Conservation (phyloP, 768 basidiomycete genomes). For the Hydnomerulius pinastri region DNA sequence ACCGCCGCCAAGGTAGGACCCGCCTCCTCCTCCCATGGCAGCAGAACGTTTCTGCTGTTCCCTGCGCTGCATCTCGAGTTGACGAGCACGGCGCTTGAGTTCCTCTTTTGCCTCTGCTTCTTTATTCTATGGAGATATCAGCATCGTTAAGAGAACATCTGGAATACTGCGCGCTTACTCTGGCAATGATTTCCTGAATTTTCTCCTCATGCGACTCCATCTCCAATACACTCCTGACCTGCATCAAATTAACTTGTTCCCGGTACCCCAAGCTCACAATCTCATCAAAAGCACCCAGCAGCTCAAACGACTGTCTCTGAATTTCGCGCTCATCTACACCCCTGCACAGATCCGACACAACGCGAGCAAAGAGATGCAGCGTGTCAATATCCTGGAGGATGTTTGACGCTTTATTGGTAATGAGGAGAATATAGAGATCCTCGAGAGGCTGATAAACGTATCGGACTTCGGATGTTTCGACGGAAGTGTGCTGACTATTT, state of each 20-base stretch:
- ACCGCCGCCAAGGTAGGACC: conserved; percentile 67
- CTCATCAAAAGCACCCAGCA: conserved; percentile 96
- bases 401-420: conserved; percentile 99
- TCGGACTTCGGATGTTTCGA: conserved; percentile 92
- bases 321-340: conserved; percentile 90
- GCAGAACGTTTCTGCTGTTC: conserved; percentile 86
- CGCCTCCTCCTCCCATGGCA: conserved; percentile 46
- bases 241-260: conserved; percentile 76
- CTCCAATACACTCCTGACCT: conserved; percentile 76
- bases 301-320: conserved; percentile 85
- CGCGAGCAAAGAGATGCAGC: conserved; percentile 88
- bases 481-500: conserved; percentile 94
- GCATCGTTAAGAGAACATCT: neutral
- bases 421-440: conserved; percentile 94
- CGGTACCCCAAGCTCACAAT: conserved; percentile 88
- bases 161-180: conserved; percentile 51
- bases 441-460: conserved; percentile 97
- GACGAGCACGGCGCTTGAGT: conserved; percentile 95
- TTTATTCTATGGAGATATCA: conserved; percentile 68
- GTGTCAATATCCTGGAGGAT: conserved; percentile 98
- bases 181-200: conserved; percentile 97
- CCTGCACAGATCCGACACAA: conserved; percentile 90
- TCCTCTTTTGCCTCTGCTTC: conserved; percentile 99
- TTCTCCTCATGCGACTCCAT: conserved; percentile 94
- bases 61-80: conserved; percentile 95